A percentile compares a stretch with the other conserved stretches of the same genome.
Evolutionary conservation across 768 basidiomycete genomes (phyloP).

Genomic region (Pilatotrama ljubarskyi): DNA sequence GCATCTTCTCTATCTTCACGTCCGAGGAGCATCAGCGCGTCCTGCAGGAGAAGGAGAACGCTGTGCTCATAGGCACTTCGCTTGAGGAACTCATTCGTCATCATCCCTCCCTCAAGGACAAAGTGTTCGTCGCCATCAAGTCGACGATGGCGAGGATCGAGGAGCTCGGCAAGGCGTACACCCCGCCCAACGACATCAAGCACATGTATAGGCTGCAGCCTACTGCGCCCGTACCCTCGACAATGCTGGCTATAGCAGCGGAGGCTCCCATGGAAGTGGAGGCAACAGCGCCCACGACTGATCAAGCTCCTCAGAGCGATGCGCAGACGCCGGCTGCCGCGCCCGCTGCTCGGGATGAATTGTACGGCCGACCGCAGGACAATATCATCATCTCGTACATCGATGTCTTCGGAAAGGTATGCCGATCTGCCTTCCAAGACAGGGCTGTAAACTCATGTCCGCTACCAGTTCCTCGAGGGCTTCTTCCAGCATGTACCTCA

Average conservation of each 20-base stretch:
- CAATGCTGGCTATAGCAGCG: background rate
- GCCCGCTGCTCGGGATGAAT: constrained; percentile 35
- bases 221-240: background rate
- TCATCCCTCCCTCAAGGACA: constrained; percentile 81
- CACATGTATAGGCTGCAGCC: constrained; percentile 55
- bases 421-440: too few relatives aligned
- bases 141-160: constrained; percentile 72
- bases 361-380: constrained; percentile 57
- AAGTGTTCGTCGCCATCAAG: constrained; percentile 78
- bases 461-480: constrained; percentile 81
- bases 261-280: constrained; percentile 28
- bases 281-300: constrained; percentile 26
- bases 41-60: constrained; percentile 90
- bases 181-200: constrained; percentile 54
- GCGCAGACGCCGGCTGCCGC: constrained; percentile 22
- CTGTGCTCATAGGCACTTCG: constrained; percentile 82
- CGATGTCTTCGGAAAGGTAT: constrained; percentile 75
- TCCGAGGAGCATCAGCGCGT: constrained; percentile 81
- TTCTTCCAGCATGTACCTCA: constrained; percentile 91
- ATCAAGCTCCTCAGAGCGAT: background rate
- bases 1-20: constrained; percentile 84
- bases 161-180: constrained; percentile 63
- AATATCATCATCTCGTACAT: constrained; percentile 77
- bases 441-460: constrained; percentile 4
- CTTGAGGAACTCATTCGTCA: constrained; percentile 97